Evolutionary conservation across 2,329 filamentous ascomycete species (phyloP).

Genomic region (Herpotrichia juniperi): DNA sequence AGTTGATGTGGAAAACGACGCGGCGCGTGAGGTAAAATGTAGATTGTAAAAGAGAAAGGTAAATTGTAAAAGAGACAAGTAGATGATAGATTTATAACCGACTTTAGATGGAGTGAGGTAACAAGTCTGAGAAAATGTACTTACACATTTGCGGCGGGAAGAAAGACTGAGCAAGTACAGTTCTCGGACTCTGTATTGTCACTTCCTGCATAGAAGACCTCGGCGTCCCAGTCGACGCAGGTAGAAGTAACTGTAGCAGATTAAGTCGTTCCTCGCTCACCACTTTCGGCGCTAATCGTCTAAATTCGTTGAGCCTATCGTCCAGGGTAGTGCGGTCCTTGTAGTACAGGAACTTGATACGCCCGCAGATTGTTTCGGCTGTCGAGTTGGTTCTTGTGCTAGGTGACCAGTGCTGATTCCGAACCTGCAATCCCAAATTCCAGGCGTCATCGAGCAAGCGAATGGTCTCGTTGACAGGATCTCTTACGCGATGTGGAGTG

Average conservation of each 20-base stretch:
- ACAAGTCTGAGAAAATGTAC: neutral
- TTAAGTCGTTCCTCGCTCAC: constrained; percentile 11
- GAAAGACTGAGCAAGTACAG: neutral
- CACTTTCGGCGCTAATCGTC: constrained; percentile 6
- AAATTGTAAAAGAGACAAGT: neutral
- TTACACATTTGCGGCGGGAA: neutral
- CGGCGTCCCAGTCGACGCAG: neutral
- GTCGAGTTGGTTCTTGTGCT: constrained; percentile 8
- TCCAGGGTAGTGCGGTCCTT: constrained; percentile 17
- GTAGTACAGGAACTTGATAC: constrained; percentile 29
- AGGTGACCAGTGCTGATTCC: constrained; percentile 28
- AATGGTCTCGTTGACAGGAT: constrained; percentile 24
- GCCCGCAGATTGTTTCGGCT: constrained; percentile 17
- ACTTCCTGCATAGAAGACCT: neutral
- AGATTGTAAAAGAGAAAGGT: neutral
- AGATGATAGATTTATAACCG: neutral
- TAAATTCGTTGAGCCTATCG: constrained; percentile 22
- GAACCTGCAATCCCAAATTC: constrained; percentile 23
- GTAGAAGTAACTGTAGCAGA: constrained; percentile 9
- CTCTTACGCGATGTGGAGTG: constrained; percentile 24
- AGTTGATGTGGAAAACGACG: no score
- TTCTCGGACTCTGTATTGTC: neutral
- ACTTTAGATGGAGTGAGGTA: no score
- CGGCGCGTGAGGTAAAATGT: no score
- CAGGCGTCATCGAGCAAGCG: constrained; percentile 25